Evolutionary conservation across 202 grass and related monocot genomes (phyloP).

Genomic region (Setaria italica): DNA sequence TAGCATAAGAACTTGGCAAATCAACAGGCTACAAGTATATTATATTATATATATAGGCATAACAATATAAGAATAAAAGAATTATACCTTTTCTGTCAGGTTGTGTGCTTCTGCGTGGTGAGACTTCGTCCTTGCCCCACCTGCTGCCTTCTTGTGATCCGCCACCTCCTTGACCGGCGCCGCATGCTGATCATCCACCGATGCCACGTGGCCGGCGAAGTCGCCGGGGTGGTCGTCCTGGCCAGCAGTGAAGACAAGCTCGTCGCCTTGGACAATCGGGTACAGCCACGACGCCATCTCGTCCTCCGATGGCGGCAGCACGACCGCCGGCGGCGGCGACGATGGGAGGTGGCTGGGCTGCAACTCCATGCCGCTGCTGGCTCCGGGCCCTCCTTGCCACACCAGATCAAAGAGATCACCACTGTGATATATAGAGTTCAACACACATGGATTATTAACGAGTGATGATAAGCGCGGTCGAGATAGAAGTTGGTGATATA

Average conservation of each 20-base stretch:
- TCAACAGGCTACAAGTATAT: too few relatives aligned
- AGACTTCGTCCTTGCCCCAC: not conserved
- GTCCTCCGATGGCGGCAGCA: not conserved
- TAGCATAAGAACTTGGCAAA: too few relatives aligned
- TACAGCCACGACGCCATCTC: constrained; percentile 22
- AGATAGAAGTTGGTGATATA: too few relatives aligned
- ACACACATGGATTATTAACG: not conserved
- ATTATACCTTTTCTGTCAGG: constrained; percentile 13
- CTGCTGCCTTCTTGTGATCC: not conserved
- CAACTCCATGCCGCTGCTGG: not conserved
- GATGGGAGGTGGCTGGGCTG: not conserved
- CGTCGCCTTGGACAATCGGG: constrained; percentile 14
- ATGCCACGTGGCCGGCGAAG: not conserved
- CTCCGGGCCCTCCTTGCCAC: not conserved
- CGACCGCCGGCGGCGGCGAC: not conserved
- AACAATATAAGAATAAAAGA: too few relatives aligned
- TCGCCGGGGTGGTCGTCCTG: too few relatives aligned
- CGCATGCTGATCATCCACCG: not conserved
- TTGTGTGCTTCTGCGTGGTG: not conserved
- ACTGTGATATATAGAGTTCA: not conserved
- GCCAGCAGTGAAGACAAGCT: not conserved
- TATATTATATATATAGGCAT: too few relatives aligned
- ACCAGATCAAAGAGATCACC: constrained; percentile 28
- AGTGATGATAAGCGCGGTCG: not conserved
- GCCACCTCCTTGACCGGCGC: not conserved